phyloP scores from a whole-genome alignment of 495 filamentous ascomycete genomes.

The Sordaria brevicollis region DNA sequence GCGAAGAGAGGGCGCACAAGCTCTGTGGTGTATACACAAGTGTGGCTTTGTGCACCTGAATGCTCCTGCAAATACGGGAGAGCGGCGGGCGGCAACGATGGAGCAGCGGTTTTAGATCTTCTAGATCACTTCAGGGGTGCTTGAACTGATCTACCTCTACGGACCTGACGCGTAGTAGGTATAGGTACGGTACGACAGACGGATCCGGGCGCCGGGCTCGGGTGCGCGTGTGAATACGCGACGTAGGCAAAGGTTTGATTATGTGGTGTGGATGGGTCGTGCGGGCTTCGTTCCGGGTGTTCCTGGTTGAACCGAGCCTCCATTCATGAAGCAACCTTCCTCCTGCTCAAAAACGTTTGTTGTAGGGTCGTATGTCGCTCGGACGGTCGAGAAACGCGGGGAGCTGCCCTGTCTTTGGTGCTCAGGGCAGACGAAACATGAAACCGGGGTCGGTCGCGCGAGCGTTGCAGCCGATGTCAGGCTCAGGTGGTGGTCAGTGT shows the following conservation, averaged over 20 bases:
- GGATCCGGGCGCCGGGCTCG: neutral
- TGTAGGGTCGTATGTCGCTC: neutral
- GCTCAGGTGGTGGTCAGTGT: neutral
- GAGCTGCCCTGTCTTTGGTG: constrained; percentile 1
- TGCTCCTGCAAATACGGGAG: neutral
- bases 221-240: neutral
- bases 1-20: neutral
- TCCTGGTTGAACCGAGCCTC: neutral
- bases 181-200: neutral
- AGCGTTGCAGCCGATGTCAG: constrained; percentile 8
- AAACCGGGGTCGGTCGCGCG: constrained; percentile 6
- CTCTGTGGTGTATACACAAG: neutral
- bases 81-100: neutral
- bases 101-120: neutral
- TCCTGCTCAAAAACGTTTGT: neutral
- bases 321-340: neutral
- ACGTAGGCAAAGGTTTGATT: neutral
- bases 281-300: neutral
- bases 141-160: neutral
- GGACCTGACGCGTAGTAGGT: neutral
- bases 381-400: constrained; percentile 1
- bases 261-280: neutral
- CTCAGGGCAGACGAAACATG: constrained; percentile 12
- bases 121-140: neutral
- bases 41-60: neutral